Conservation (phyloP, 73 alveolate species). For the Durusdinium trenchii region DNA sequence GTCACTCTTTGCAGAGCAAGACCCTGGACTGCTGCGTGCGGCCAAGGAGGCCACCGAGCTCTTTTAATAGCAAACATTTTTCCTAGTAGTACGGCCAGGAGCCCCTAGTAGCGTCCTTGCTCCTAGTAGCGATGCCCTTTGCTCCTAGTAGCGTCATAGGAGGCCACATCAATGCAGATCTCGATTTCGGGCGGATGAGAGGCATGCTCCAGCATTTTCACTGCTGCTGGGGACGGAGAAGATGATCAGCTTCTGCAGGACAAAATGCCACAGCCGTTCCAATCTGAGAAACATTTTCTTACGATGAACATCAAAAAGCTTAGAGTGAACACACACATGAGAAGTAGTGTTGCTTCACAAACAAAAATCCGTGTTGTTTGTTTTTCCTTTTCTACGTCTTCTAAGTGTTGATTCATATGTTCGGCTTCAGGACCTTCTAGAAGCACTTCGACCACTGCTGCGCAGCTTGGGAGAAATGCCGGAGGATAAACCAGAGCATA, state of each 20-base stretch:
- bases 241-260: slow-evolving; percentile 69
- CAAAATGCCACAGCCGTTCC: neutral
- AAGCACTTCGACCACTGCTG: slow-evolving; percentile 44
- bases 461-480: too few relatives aligned
- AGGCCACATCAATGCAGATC: neutral
- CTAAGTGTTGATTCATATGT: too few relatives aligned
- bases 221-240: slow-evolving; percentile 57
- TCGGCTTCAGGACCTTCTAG: slow-evolving; percentile 57
- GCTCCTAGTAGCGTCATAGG: too few relatives aligned
- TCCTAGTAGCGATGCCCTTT: too few relatives aligned
- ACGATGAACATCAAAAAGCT: neutral
- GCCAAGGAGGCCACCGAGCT: slow-evolving; percentile 59
- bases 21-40: slow-evolving; percentile 82
- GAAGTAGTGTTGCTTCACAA: too few relatives aligned
- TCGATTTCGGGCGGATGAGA: neutral
- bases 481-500: too few relatives aligned
- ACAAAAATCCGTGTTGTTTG: too few relatives aligned
- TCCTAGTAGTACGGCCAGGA: too few relatives aligned
- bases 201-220: slow-evolving; percentile 62
- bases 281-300: neutral
- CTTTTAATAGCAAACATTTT: too few relatives aligned
- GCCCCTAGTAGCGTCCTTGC: too few relatives aligned
- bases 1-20: slow-evolving; percentile 65
- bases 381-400: too few relatives aligned
- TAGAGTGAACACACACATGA: too few relatives aligned